phyloP scores from a whole-genome alignment of 1,284 basidiomycete species.

The Athelia sp. region DNA sequence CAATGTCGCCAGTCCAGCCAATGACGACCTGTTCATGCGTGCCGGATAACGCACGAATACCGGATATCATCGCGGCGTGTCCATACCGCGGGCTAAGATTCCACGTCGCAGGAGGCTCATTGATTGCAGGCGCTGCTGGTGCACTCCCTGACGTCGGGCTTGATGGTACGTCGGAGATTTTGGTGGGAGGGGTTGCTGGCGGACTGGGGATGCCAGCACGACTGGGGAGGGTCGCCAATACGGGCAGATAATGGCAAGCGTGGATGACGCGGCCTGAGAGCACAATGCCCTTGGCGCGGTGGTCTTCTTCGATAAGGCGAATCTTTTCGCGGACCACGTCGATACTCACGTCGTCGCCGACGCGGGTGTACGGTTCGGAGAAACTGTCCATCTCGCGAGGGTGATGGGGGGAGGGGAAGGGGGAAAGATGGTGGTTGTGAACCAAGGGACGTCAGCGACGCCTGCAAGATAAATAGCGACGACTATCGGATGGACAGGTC shows the following conservation, averaged over 20 bases:
- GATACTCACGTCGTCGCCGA: conserved; percentile 34
- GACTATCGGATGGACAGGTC: conserved; percentile 2
- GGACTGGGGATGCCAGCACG: conserved; percentile 55
- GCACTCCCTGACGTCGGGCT: conserved; percentile 15
- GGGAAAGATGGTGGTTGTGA: too few relatives aligned
- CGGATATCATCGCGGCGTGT: conserved; percentile 93
- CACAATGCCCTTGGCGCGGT: conserved; percentile 60
- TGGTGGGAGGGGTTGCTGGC: conserved; percentile 60
- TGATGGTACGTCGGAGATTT: conserved; percentile 36
- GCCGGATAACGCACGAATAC: conserved; percentile 79
- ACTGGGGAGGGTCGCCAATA: conserved; percentile 52
- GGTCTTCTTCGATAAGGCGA: conserved; percentile 61
- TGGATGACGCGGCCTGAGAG: conserved; percentile 86
- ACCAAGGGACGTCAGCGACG: neutral
- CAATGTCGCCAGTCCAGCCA: conserved; percentile 91
- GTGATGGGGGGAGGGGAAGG: too few relatives aligned
- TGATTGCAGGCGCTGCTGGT: conserved; percentile 5
- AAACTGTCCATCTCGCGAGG: conserved; percentile 56
- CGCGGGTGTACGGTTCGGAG: conserved; percentile 34
- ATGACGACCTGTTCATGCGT: conserved; percentile 90
- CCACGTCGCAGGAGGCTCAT: conserved; percentile 45
- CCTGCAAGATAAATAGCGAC: neutral
- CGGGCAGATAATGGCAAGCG: conserved; percentile 79
- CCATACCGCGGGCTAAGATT: conserved; percentile 79
- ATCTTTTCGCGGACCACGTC: conserved; percentile 59